These are phyloP conservation scores for Neonectria neomacrospora DNA, from an alignment of 2,329 filamentous ascomycete species.

Conservation along the genomic window DNA sequence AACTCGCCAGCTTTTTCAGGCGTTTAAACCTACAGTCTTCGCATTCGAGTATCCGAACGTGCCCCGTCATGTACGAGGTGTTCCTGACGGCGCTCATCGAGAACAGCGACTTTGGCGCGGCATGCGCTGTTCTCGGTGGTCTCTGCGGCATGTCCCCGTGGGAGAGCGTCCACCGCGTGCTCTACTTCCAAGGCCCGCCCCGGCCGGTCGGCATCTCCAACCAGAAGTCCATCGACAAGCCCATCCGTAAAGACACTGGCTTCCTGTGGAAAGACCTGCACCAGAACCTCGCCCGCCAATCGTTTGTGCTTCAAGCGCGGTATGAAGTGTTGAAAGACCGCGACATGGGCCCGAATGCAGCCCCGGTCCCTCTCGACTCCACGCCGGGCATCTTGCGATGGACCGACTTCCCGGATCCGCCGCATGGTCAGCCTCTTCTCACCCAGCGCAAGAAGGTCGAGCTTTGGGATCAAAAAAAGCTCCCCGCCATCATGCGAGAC, in stretches of 20 bases:
- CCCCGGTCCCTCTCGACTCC: slow-evolving; percentile 54
- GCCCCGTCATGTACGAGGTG: slow-evolving; percentile 65
- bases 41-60: too few relatives aligned
- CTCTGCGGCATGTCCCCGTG: slow-evolving; percentile 67
- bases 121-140: slow-evolving; percentile 65
- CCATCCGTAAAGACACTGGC: slow-evolving; percentile 50
- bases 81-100: slow-evolving; percentile 66
- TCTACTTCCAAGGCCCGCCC: slow-evolving; percentile 63
- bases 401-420: slow-evolving; percentile 70
- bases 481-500: slow-evolving; percentile 61
- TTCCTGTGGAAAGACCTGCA: slow-evolving; percentile 65
- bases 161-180: slow-evolving; percentile 60
- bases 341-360: slow-evolving; percentile 56
- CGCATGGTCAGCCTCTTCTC: slow-evolving; percentile 57
- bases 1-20: neutral
- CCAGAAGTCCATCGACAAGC: slow-evolving; percentile 52
- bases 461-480: slow-evolving; percentile 62
- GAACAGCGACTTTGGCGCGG: slow-evolving; percentile 60
- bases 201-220: slow-evolving; percentile 59
- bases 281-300: slow-evolving; percentile 65
- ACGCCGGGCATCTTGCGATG: slow-evolving; percentile 63
- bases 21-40: too few relatives aligned
- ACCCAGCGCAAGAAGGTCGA: slow-evolving; percentile 67
- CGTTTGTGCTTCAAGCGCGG: slow-evolving; percentile 66
- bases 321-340: slow-evolving; percentile 63